These are phyloP conservation scores for Cucurbita argyrosperma DNA, from an alignment of 306 rosid genomes.

Conservation along the genomic window DNA sequence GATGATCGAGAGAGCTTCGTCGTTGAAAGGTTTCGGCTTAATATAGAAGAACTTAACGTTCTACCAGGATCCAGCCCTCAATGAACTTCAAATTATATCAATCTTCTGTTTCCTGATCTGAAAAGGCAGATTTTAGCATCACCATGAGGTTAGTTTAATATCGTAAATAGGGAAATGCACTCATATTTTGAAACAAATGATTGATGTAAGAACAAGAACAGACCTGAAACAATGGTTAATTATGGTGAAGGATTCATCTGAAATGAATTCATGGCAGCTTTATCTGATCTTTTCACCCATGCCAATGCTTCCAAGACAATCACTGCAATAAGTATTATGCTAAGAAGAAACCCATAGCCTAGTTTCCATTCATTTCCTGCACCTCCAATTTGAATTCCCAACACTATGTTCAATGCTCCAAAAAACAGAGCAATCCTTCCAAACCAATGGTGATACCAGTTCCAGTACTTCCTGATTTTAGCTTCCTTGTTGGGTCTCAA, in stretches of 20 bases:
- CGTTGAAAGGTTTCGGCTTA: neutral
- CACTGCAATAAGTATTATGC: constrained; percentile 39
- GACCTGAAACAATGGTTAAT: neutral
- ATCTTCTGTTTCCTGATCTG: neutral
- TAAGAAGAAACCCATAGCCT: constrained; percentile 72
- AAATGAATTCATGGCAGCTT: constrained; percentile 39
- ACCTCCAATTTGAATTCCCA: constrained; percentile 71
- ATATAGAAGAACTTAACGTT: neutral
- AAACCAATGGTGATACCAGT: constrained; percentile 78
- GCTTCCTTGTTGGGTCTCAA: constrained; percentile 60
- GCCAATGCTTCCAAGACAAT: constrained; percentile 57
- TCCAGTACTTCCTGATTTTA: constrained; percentile 67
- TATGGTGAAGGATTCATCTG: constrained; percentile 29
- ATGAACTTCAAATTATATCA: neutral
- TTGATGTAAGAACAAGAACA: neutral
- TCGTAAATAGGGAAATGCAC: neutral
- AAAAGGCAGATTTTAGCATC: neutral
- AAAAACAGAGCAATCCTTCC: constrained; percentile 89
- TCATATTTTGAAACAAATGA: neutral
- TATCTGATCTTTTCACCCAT: constrained; percentile 53
- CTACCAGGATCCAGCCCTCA: neutral
- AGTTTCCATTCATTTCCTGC: constrained; percentile 72
- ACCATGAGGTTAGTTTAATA: neutral
- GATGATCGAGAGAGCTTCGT: neutral
- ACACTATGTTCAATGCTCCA: constrained; percentile 69